These are phyloP conservation scores for Cucurbita moschata DNA, from an alignment of 306 rosid genomes.

Conservation along the genomic window DNA sequence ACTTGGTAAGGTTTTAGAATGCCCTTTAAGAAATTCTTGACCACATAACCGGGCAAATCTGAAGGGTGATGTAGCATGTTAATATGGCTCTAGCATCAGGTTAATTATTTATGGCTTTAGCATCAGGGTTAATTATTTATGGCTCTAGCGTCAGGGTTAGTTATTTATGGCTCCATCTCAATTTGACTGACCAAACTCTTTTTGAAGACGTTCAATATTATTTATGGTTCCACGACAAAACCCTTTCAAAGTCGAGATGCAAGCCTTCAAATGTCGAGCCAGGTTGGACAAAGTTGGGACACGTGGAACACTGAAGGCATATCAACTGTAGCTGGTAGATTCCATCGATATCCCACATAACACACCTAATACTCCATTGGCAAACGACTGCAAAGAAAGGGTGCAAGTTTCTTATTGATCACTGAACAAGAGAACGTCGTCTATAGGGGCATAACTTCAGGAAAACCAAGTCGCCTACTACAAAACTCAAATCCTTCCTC, in stretches of 20 bases:
- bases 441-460: not conserved
- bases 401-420: not conserved
- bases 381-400: not conserved
- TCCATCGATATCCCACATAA: not conserved
- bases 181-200: not conserved
- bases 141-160: not conserved
- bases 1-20: not conserved
- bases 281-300: not conserved
- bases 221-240: not conserved
- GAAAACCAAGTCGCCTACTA: not conserved
- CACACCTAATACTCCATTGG: not conserved
- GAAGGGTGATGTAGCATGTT: not conserved
- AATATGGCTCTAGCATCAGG: not conserved
- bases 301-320: not conserved
- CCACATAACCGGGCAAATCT: not conserved
- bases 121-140: not conserved
- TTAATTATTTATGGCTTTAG: not conserved
- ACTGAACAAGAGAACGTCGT: not conserved
- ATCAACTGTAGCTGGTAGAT: not conserved
- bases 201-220: not conserved
- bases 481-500: conserved; percentile 6
- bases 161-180: not conserved
- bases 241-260: not conserved
- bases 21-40: not conserved
- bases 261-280: no score